Conservation (phyloP, 2,329 filamentous ascomycete genomes). For the Xylariaceae sp. region DNA sequence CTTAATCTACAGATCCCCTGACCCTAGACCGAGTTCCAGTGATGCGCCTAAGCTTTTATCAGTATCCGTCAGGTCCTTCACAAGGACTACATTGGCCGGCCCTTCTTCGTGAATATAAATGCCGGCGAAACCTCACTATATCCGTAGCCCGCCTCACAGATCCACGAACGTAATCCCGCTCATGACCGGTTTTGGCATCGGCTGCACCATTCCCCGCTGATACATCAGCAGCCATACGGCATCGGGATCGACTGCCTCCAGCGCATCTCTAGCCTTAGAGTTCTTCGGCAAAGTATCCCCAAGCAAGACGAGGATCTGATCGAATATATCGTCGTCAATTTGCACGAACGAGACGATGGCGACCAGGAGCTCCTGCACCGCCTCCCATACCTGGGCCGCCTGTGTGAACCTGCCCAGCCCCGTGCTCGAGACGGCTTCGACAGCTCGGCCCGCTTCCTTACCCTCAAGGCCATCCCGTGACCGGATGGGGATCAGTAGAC, state of each 20-base stretch:
- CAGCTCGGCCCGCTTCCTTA: slow-evolving; percentile 16
- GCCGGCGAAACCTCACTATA: background rate
- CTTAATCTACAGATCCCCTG: too few relatives aligned
- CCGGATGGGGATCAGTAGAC: slow-evolving; percentile 34
- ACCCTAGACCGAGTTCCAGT: too few relatives aligned
- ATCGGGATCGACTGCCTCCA: slow-evolving; percentile 71
- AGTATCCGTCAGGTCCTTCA: too few relatives aligned
- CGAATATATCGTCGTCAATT: slow-evolving; percentile 70
- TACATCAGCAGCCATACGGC: slow-evolving; percentile 73
- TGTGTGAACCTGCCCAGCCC: slow-evolving; percentile 63
- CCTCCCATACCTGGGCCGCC: slow-evolving; percentile 65
- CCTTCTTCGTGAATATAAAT: background rate
- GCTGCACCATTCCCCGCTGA: slow-evolving; percentile 46
- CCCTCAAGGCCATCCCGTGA: slow-evolving; percentile 28
- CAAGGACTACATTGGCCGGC: background rate
- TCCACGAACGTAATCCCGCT: slow-evolving; percentile 46
- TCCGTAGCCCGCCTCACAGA: slow-evolving; percentile 11
- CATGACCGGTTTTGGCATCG: slow-evolving; percentile 43
- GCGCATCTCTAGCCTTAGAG: slow-evolving; percentile 53
- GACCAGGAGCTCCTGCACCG: slow-evolving; percentile 60
- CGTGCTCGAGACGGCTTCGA: slow-evolving; percentile 24
- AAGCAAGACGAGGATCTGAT: slow-evolving; percentile 69
- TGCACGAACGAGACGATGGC: slow-evolving; percentile 64
- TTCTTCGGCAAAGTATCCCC: slow-evolving; percentile 50
- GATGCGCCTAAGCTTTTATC: too few relatives aligned